Evolutionary conservation across 2,329 filamentous ascomycete species (phyloP).

Genomic region (Rosellinia necatrix): DNA sequence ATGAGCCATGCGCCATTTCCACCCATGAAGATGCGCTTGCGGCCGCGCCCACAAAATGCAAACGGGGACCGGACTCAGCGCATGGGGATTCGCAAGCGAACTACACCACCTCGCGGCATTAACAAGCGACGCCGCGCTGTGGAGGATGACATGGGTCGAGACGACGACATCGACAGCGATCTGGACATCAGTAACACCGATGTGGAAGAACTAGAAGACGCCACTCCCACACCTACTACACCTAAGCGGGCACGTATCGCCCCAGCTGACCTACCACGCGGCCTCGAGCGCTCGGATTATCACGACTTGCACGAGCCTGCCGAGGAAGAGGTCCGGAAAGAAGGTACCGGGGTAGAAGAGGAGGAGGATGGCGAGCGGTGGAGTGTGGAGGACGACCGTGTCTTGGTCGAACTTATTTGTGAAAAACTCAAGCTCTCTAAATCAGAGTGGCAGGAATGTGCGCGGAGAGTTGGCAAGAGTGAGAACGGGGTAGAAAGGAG

Average conservation of each 20-base stretch:
- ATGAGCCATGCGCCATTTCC: conserved; percentile 51
- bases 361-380: conserved; percentile 56
- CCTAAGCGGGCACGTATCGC: conserved; percentile 66
- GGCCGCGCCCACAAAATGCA: conserved; percentile 48
- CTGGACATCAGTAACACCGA: conserved; percentile 39
- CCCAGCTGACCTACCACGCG: conserved; percentile 63
- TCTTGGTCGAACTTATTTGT: conserved; percentile 69
- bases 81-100: conserved; percentile 59
- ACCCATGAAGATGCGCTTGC: conserved; percentile 61
- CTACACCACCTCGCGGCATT: conserved; percentile 47
- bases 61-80: conserved; percentile 41
- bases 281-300: conserved; percentile 62
- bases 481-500: conserved; percentile 59
- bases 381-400: conserved; percentile 67
- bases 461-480: conserved; percentile 65
- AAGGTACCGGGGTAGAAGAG: conserved; percentile 48
- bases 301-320: conserved; percentile 51
- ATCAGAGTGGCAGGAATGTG: conserved; percentile 70
- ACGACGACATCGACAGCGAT: conserved; percentile 46
- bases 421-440: conserved; percentile 69
- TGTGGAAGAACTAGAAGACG: conserved; percentile 31
- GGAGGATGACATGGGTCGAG: conserved; percentile 53
- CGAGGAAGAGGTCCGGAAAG: conserved; percentile 35
- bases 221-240: conserved; percentile 50
- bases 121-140: conserved; percentile 59